Base-by-base conservation (phyloP, 805 yeast species). In the Komagataella phaffii region DNA sequence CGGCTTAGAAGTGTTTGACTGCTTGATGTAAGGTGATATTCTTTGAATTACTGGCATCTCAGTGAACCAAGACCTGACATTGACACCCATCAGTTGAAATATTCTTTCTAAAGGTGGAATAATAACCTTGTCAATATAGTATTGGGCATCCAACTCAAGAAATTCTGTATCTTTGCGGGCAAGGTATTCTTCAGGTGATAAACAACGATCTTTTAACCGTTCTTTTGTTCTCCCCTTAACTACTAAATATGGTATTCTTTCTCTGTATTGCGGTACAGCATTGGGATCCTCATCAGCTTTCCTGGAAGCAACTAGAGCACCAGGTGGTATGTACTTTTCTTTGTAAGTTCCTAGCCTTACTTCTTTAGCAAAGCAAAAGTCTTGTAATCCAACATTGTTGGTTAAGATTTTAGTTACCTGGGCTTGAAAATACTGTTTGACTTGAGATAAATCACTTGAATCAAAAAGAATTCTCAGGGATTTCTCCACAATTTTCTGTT, bases 341-440 rank as follows among this genome's bases (percentile, higher is more conserved):
- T 85, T 85, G 63, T 93, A 93, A 0, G 83, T 73, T 0, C 98
- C 98, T 48, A 88, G 68, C 52, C 84, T 75, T 3, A 93, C 97
- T 58, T 86, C 96, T 60, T 86, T 87, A 2, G 96, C 90, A 69
- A 93, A 93, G 59, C 96, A 84, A 61, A 89, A 88, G 62, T 93
- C 97, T 54, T 82, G 83, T 12, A 88, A 68, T 0, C 84, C 74
- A 1, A 88, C 78, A 23, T 76, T 74, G 49, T 83, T 85, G n/a
- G 63, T 61, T 53, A 80, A 65, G 1, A 93, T 79, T 56, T 83
- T 83, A 23, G 64, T 59, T 66, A 93, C 91, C 57, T 90, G 87
- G 1, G 65, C 68, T 30, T 76, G 69, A 3, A 88, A 77, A 57
- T 80, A 90, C 2, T 58, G 51, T 60, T 88, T 88, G 8, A 91